A percentile compares a stretch with the other conserved stretches of the same genome.
Conservation (phyloP, 2,329 filamentous ascomycete species). For the Ilyonectria destructans region DNA sequence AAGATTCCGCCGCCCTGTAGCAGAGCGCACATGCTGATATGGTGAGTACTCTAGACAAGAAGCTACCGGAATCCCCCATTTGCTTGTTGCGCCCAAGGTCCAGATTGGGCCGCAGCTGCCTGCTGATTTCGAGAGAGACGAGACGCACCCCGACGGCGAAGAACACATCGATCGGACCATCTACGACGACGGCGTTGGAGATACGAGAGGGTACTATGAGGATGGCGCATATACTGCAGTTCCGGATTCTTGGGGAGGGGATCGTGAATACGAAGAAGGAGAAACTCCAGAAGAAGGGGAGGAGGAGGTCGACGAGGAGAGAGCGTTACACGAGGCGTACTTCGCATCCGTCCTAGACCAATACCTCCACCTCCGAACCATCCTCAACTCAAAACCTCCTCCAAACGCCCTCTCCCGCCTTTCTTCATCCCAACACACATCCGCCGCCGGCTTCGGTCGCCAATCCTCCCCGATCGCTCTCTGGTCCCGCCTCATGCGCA, state of each 20-base stretch:
- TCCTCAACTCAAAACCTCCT: slow-evolving; percentile 72
- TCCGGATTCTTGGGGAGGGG: slow-evolving; percentile 58
- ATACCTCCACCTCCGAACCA: slow-evolving; percentile 76
- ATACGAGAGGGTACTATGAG: slow-evolving; percentile 77
- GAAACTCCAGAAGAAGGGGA: slow-evolving; percentile 47
- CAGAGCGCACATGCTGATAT: slow-evolving; percentile 62
- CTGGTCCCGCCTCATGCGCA: slow-evolving; percentile 69
- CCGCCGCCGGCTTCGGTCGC: slow-evolving; percentile 70
- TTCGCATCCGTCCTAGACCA: slow-evolving; percentile 76
- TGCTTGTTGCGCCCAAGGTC: slow-evolving; percentile 76
- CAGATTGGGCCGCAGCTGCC: slow-evolving; percentile 69
- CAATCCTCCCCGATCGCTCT: slow-evolving; percentile 64
- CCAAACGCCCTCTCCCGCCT: slow-evolving; percentile 68
- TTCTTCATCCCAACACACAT: slow-evolving; percentile 66
- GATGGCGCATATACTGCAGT: slow-evolving; percentile 86
- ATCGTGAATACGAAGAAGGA: slow-evolving; percentile 49
- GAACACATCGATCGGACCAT: slow-evolving; percentile 59
- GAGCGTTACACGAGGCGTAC: slow-evolving; percentile 75
- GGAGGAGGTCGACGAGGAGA: slow-evolving; percentile 44
- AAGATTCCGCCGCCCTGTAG: slow-evolving; percentile 37
- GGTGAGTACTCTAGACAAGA: slow-evolving; percentile 76
- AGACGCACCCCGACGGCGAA: slow-evolving; percentile 50
- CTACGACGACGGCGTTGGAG: slow-evolving; percentile 66
- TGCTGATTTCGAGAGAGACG: slow-evolving; percentile 52
- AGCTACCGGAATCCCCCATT: slow-evolving; percentile 80